phyloP scores from a whole-genome alignment of 306 rosid genomes.

The Trifolium dubium region DNA sequence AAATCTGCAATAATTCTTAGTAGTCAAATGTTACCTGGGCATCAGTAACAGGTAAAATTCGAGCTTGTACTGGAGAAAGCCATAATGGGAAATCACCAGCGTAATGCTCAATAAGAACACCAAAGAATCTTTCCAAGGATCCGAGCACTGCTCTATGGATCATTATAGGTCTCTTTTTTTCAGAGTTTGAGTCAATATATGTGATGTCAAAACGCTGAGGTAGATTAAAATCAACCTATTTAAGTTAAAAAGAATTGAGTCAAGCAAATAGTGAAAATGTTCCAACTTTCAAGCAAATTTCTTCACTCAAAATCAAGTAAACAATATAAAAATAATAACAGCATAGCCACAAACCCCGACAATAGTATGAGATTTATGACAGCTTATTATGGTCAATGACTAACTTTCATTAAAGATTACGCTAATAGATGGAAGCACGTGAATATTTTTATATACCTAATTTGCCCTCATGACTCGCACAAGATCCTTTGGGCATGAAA shows the following conservation, averaged over 20 bases:
- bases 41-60: conserved; percentile 90
- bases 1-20: conserved; percentile 12
- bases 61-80: conserved; percentile 96
- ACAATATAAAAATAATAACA: conserved; percentile 8
- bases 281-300: conserved; percentile 6
- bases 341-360: not conserved
- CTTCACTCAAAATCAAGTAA: conserved; percentile 24
- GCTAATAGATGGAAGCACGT: not conserved
- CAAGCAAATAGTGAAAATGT: conserved; percentile 27
- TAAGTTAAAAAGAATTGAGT: conserved; percentile 4
- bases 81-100: conserved; percentile 97
- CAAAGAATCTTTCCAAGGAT: conserved; percentile 94
- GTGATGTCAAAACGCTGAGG: conserved; percentile 94
- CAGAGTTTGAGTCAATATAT: conserved; percentile 80
- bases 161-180: conserved; percentile 89
- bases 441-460: conserved; percentile 6
- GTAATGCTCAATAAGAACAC: conserved; percentile 93
- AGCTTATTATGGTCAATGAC: conserved; percentile 7
- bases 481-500: conserved; percentile 1
- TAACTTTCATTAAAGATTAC: not conserved
- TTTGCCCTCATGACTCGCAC: not conserved
- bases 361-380: conserved; percentile 1
- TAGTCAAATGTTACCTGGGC: conserved; percentile 62
- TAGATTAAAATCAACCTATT: conserved; percentile 94
- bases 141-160: conserved; percentile 98